Evolutionary conservation across 805 yeast species (phyloP), one percentile per base, ranked within the genome.

Genomic region (Metschnikowia rubicola): DNA sequence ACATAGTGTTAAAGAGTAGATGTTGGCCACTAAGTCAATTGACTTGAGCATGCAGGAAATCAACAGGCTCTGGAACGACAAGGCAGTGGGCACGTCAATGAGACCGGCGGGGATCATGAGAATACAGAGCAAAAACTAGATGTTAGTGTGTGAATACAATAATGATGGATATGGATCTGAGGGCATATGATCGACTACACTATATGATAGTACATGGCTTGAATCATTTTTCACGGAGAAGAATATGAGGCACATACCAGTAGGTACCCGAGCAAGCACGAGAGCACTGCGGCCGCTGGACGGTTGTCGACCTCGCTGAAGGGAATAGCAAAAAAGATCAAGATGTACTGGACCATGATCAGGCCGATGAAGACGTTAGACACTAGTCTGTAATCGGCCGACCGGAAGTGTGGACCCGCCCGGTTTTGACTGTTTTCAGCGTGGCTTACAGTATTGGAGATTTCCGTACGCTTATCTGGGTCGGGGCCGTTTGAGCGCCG

Each of bases 231-330:
- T 2, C 17, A 2, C 17, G n/a, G n/a, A n/a, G n/a, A n/a, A n/a
- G 29, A n/a, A 13, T 15, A 43, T 3, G 46, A 11, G 19, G 49
- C 41, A 9, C 62, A 54, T 36, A 54, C 53, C 48, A 48, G 47
- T 13, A 55, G 39, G 47, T 56, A 57, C 17, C 52, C 42, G 35
- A 53, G 43, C 12, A 62, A 54, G 28, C 52, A 44, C 43, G 49
- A 41, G 7, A 63, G 44, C 9, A 67, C 49, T 8, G 58, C 47
- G 1, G 65, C 47, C 1, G 59, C 29, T 0, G 74, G 74, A 10
- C 74, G 52, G 38, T 66, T 58, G 30, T 60, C 63, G 2, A 70
- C 63, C 13, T 58, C 58, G 15, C 67, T 71, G 43, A 66, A 66
- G 1, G 75, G 74, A 11, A 67, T 65, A 10, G 61, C 58, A 10